Base-by-base conservation (phyloP, 306 rosid genomes). In the Cucurbita pepo region DNA sequence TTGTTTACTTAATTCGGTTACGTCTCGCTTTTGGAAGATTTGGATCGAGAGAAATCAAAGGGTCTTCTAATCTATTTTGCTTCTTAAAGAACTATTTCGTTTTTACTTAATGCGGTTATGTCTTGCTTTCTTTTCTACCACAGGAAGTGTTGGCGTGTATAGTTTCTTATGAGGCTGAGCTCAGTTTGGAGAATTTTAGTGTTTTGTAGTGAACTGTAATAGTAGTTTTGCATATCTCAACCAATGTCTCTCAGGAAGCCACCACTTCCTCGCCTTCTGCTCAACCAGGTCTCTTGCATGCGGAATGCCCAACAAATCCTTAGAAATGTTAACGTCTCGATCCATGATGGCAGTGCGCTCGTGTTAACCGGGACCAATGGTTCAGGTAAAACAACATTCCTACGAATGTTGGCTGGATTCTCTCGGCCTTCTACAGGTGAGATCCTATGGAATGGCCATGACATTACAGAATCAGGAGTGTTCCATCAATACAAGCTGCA, bases 401-500 rank as follows among this genome's bases (percentile, higher is more conserved):
- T 92, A 50, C 88, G 88, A 41, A 86, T 92, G 97, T 65, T 92
- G 55, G 97, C 97, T 16, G 97, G 96, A 71, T 92, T 92, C 81
- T 82, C 88, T 22, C 89, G 88, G 10, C 97, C 96, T 51, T 88
- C 97, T 15, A 91, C 95, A 0, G 95, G 97, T 21, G 84, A 88
- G 82, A 79, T 92, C 70, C 95, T 89, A 10, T 92, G 97, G 97
- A 90, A 92, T 45, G 96, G 96, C 10, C 96, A 92, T 52, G 79
- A 92, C 78, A 83, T 88, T 62, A 83, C 86, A 75, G 66, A 86
- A 38, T 89, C 97, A 4, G 86, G 87, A 65, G 77, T 92, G 43
- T 86, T 85, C 74, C 97, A 92, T 47, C 97, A 92, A 80, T 92
- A 90, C 79, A 92, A 88, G 85, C 95, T 88, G 71, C 95, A 90